phyloP scores from a whole-genome alignment of 2,329 filamentous ascomycete genomes.

The Cladosporium sp. region DNA sequence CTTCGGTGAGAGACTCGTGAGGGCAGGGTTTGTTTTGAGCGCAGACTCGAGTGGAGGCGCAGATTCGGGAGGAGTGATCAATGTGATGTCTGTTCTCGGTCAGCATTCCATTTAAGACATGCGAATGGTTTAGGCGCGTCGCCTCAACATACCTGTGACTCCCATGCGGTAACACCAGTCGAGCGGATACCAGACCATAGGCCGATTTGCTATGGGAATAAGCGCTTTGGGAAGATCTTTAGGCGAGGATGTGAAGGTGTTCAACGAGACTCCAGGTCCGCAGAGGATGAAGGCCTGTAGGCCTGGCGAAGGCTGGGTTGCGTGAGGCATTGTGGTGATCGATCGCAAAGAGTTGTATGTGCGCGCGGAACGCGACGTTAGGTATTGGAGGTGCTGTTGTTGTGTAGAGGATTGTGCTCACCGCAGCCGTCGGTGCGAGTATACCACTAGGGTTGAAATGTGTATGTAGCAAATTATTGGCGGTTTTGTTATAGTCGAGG shows the following conservation, averaged over 20 bases:
- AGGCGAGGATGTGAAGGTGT: conserved; percentile 76
- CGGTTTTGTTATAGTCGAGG: too few relatives aligned
- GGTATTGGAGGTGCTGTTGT: too few relatives aligned
- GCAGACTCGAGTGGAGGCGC: conserved; percentile 64
- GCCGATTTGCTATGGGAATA: conserved; percentile 75
- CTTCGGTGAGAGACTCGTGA: conserved; percentile 67
- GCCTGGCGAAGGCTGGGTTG: conserved; percentile 68
- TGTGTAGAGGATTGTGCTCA: too few relatives aligned
- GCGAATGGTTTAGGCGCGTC: background rate
- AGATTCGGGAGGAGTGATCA: conserved; percentile 56
- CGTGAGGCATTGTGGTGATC: conserved; percentile 63
- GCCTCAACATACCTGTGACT: conserved; percentile 56
- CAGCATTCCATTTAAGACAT: background rate
- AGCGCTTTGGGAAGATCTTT: conserved; percentile 79
- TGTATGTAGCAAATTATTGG: too few relatives aligned
- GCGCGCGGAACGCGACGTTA: background rate
- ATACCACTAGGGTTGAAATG: too few relatives aligned
- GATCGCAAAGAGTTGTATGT: background rate
- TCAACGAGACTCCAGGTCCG: conserved; percentile 75
- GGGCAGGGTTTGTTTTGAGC: conserved; percentile 71
- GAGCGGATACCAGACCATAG: conserved; percentile 87
- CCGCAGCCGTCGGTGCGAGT: too few relatives aligned
- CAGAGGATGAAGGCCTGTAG: conserved; percentile 81
- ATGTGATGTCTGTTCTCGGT: conserved; percentile 44
- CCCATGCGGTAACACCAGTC: conserved; percentile 82